These are phyloP conservation scores for Mortierella antarctica DNA, from an alignment of 192 early-diverging fungal genomes.

Conservation along the genomic window DNA sequence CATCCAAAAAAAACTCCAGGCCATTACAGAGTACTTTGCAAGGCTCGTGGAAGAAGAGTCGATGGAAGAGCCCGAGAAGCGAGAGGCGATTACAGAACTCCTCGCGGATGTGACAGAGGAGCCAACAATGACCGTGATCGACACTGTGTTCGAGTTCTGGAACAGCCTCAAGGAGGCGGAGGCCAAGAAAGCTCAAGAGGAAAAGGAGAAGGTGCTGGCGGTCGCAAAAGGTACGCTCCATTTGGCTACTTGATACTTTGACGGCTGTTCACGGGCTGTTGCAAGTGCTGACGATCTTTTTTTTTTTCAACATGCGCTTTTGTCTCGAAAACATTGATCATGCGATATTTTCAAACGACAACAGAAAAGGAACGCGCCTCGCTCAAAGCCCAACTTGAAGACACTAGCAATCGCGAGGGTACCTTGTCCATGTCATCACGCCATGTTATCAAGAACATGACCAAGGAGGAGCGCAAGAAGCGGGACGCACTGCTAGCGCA, in stretches of 20 bases:
- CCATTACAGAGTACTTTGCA: constrained; percentile 74
- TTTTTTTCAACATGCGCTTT: background rate
- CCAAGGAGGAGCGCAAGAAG: constrained; percentile 62
- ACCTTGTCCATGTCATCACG: constrained; percentile 34
- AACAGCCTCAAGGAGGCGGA: constrained; percentile 43
- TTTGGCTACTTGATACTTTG: background rate
- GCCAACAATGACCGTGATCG: constrained; percentile 55
- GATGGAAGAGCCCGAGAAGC: constrained; percentile 72
- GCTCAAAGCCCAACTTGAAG: constrained; percentile 17
- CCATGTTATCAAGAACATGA: constrained; percentile 55
- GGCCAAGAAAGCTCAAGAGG: constrained; percentile 47
- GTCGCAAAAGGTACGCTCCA: constrained; percentile 43
- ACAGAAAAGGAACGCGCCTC: constrained; percentile 37
- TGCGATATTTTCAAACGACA: background rate
- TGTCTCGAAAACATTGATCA: background rate
- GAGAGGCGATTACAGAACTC: constrained; percentile 75
- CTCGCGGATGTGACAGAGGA: constrained; percentile 69
- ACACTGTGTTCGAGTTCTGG: constrained; percentile 58
- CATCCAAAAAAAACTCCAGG: constrained; percentile 35
- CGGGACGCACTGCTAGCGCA: constrained; percentile 62
- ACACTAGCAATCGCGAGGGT: constrained; percentile 23
- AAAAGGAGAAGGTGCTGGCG: constrained; percentile 45
- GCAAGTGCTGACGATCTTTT: background rate
- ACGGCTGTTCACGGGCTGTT: background rate
- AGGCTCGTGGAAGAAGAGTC: constrained; percentile 73